These are phyloP conservation scores for Pseudogymnoascus pannorum DNA, from an alignment of 2,329 filamentous ascomycete genomes.

Conservation along the genomic window DNA sequence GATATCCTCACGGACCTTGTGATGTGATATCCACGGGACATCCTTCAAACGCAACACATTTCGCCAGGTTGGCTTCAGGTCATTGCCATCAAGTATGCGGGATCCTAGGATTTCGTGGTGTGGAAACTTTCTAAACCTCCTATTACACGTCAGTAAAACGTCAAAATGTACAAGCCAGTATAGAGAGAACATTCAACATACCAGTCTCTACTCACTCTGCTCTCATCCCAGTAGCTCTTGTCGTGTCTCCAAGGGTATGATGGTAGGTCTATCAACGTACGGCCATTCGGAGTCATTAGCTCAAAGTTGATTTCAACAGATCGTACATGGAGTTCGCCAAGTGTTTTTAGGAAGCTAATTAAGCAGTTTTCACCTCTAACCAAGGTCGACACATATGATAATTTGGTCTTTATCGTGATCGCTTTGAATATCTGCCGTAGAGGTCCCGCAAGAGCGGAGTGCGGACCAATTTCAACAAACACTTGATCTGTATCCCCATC, in stretches of 20 bases:
- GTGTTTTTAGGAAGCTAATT: slow-evolving; percentile 13
- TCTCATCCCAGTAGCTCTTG: slow-evolving; percentile 46
- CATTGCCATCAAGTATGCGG: slow-evolving; percentile 16
- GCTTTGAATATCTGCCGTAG: slow-evolving; percentile 22
- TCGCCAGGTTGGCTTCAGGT: slow-evolving; percentile 23
- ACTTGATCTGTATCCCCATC: neutral
- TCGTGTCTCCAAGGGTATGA: slow-evolving; percentile 48
- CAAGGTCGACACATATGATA: slow-evolving; percentile 14
- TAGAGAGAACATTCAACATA: neutral
- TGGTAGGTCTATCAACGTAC: slow-evolving; percentile 37
- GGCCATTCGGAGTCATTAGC: neutral
- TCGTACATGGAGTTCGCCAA: slow-evolving; percentile 13
- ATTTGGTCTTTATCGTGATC: neutral
- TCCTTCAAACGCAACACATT: slow-evolving; percentile 30
- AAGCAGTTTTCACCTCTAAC: slow-evolving; percentile 15
- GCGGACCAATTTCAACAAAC: slow-evolving; percentile 25
- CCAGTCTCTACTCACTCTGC: slow-evolving; percentile 38
- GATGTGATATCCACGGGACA: slow-evolving; percentile 46
- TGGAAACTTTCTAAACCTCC: slow-evolving; percentile 36
- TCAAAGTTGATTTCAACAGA: slow-evolving; percentile 10
- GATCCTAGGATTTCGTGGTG: slow-evolving; percentile 44
- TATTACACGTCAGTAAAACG: slow-evolving; percentile 17
- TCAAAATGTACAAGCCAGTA: neutral
- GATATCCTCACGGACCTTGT: slow-evolving; percentile 42
- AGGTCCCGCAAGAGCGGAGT: slow-evolving; percentile 31